Percentiles rank a stretch among this genome's conserved stretches.
phyloP scores from a whole-genome alignment of 169 alveolate species.

The Eimeria acervulina region DNA sequence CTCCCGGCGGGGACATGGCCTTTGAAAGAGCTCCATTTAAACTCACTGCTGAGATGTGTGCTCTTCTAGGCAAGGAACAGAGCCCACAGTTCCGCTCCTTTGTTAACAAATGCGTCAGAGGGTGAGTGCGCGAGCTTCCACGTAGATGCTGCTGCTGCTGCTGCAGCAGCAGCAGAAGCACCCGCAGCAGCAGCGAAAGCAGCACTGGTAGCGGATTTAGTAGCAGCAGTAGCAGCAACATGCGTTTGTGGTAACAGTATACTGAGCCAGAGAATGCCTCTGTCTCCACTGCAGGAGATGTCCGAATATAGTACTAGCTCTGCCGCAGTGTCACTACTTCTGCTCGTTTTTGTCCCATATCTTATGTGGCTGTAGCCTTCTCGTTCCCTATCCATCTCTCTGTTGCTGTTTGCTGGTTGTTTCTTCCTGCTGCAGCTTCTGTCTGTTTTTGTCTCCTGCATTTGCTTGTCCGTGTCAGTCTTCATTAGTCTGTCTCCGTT shows the following conservation, averaged over 20 bases:
- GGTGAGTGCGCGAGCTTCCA: constrained; percentile 82
- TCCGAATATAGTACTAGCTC: background rate
- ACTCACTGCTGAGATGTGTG: constrained; percentile 97
- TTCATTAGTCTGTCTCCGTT: too few relatives aligned
- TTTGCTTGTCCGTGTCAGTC: too few relatives aligned
- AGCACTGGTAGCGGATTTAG: background rate
- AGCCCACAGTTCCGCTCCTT: constrained; percentile 81
- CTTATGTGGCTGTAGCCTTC: too few relatives aligned
- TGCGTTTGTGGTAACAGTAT: background rate
- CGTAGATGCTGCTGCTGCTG: constrained; percentile 87
- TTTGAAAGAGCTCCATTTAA: constrained; percentile 98
- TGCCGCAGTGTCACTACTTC: background rate
- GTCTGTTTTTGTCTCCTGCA: background rate
- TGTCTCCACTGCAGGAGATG: background rate
- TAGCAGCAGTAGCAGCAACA: background rate
- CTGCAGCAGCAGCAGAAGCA: constrained; percentile 17
- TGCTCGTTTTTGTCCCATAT: too few relatives aligned
- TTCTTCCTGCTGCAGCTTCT: background rate
- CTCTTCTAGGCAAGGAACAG: constrained; percentile 94
- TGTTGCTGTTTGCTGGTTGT: background rate
- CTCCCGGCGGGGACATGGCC: constrained; percentile 98
- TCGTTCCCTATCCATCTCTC: background rate
- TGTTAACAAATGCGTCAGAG: constrained; percentile 86
- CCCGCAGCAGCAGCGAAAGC: background rate
- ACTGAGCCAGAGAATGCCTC: background rate